Evolutionary conservation across 108 stramenopile genomes (phyloP).

Genomic region (Conticribra guillardii): DNA sequence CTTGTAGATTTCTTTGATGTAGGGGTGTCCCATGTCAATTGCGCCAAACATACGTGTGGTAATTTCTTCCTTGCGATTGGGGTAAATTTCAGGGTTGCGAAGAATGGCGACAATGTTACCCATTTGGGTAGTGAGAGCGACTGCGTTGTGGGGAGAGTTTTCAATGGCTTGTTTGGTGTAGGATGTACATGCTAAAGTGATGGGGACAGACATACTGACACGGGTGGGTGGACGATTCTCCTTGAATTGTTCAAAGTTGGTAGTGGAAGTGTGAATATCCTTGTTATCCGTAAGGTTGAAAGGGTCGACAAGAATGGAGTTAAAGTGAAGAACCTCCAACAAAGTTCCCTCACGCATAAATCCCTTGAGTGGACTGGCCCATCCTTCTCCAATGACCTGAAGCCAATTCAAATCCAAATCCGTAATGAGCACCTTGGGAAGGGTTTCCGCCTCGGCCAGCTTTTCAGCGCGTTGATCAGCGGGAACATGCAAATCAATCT

Average conservation of each 20-base stretch:
- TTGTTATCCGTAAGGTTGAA: constrained; percentile 93
- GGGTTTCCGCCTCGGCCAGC: constrained; percentile 77
- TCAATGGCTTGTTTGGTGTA: constrained; percentile 92
- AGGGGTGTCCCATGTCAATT: constrained; percentile 96
- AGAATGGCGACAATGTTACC: constrained; percentile 93
- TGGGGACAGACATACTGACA: constrained; percentile 94
- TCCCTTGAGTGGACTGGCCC: constrained; percentile 97
- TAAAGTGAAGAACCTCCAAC: constrained; percentile 96
- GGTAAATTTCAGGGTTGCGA: constrained; percentile 93
- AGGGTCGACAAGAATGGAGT: constrained; percentile 94
- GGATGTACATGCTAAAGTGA: constrained; percentile 89
- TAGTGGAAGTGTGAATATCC: constrained; percentile 68
- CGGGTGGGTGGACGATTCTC: constrained; percentile 73
- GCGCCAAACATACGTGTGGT: constrained; percentile 96
- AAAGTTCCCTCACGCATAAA: constrained; percentile 98
- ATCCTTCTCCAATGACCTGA: constrained; percentile 97
- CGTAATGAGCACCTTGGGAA: constrained; percentile 95
- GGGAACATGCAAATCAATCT: constrained; percentile 92
- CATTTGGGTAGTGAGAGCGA: constrained; percentile 95
- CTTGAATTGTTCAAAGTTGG: constrained; percentile 85
- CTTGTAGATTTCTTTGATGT: constrained; percentile 92
- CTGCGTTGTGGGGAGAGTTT: constrained; percentile 65
- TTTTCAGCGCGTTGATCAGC: constrained; percentile 52
- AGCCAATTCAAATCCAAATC: constrained; percentile 99
- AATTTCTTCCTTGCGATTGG: constrained; percentile 98